Conservation (phyloP, 2,329 filamentous ascomycete species). For the Colletotrichum noveboracense region DNA sequence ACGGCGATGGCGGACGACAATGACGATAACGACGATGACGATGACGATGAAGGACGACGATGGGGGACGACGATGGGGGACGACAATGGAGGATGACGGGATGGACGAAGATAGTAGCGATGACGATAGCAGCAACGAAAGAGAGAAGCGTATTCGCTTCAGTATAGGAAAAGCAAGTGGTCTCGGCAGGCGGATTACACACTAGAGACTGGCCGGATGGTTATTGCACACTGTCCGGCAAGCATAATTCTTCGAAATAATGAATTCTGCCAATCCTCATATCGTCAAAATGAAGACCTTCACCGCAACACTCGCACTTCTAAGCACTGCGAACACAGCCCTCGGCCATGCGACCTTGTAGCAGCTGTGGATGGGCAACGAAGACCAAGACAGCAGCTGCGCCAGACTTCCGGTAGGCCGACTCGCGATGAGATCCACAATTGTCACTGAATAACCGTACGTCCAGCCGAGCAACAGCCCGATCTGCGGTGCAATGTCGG, state of each 20-base stretch:
- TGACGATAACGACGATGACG: no score
- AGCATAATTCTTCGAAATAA: not conserved
- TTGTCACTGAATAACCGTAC: not conserved
- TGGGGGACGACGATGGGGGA: not conserved
- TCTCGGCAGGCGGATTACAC: not conserved
- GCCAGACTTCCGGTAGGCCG: slow-evolving; percentile 15
- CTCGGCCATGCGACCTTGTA: slow-evolving; percentile 55
- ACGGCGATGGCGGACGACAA: not conserved
- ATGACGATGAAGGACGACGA: no score
- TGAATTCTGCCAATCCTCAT: not conserved
- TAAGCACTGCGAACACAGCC: not conserved
- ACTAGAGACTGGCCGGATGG: not conserved
- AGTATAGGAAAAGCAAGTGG: not conserved
- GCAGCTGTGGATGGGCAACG: slow-evolving; percentile 47
- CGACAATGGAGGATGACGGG: not conserved
- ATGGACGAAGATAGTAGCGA: not conserved
- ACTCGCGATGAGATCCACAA: not conserved
- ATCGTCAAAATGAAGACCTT: not conserved
- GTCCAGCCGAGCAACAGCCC: slow-evolving; percentile 37
- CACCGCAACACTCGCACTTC: not conserved
- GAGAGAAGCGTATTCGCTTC: not conserved
- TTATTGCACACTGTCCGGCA: not conserved
- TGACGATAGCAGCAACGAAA: not conserved
- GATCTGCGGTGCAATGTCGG: slow-evolving; percentile 49
- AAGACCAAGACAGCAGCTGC: slow-evolving; percentile 8